Conservation (phyloP, 352 stramenopile species). For the Salisapilia sapeloensis region DNA sequence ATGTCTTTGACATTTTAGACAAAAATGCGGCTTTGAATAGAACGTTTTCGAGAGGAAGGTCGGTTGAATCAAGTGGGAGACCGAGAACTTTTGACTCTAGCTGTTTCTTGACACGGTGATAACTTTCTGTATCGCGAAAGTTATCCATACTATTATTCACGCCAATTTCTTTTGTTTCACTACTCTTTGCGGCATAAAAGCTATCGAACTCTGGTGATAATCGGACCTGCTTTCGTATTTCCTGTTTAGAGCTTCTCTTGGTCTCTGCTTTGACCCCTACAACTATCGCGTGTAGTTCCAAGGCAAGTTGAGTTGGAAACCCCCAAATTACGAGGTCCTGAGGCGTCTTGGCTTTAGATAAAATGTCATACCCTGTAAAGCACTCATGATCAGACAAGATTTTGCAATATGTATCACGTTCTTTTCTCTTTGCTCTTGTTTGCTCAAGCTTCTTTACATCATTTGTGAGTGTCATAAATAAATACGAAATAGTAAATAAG, state of each 20-base stretch:
- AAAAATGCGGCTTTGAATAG: slow-evolving; percentile 43
- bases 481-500: background rate
- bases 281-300: no score
- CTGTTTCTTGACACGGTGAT: no score
- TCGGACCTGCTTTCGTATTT: no score
- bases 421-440: slow-evolving; percentile 10
- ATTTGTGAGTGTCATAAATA: slow-evolving; percentile 20
- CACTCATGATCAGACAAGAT: slow-evolving; percentile 23
- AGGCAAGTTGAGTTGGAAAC: slow-evolving; percentile 21
- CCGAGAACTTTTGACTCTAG: slow-evolving; percentile 28
- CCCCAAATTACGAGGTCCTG: slow-evolving; percentile 34
- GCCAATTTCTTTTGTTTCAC: no score
- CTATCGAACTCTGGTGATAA: no score
- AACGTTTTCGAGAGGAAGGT: slow-evolving; percentile 8
- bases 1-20: no score
- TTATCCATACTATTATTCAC: no score
- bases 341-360: slow-evolving; percentile 27
- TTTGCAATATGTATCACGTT: no score
- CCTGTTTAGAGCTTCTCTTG: no score
- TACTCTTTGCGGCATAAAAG: no score
- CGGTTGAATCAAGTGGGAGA: slow-evolving; percentile 11
- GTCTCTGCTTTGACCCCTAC: no score
- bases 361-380: slow-evolving; percentile 31
- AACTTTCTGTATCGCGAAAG: no score
- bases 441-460: slow-evolving; percentile 17